Base-by-base conservation (phyloP, 805 yeast genomes). In the Tetrapisispora taiwanensis region DNA sequence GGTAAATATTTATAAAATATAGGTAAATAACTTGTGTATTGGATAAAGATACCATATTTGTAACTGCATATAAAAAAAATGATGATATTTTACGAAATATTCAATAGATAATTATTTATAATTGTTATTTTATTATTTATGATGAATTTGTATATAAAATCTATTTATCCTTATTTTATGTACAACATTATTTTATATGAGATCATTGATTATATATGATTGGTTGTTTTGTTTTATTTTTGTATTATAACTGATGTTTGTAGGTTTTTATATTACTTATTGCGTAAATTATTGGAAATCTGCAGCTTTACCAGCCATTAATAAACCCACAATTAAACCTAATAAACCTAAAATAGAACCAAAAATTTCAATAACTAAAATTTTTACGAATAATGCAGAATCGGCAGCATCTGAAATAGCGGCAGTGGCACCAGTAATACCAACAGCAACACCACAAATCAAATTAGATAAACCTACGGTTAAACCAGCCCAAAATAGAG, bases 321-420 rank as follows among this genome's bases (percentile, higher is more conserved):
- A 75, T 56, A 92, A 76, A 39, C 98, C 98, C 43, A 92, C 96
- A 69, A 92, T 92, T 54, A 92, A 79, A 28, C 97, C 98, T 62
- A 92, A 84, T 53, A 92, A 78, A 38, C 98, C 98, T 62, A 92
- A 73, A 31, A 92, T 95, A 19, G 95, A 84, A 30, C 98, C 98
- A 60, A 92, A 92, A 72, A 92, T 92, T 73, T 92, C 98, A 56
- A 92, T 83, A 50, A 92, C 98, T 59, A 92, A 77, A 48, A 92
- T 92, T 69, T 92, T 92, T 50, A 92, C 98, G 58, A 92, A 92
- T 52, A 92, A 72, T 4, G 95, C 76, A 20, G 96, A 79, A 69
- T 92, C 97, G 10, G 98, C 97, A 27, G 98, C 98, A 68, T 92
- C 98, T 36, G 95, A 79, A 49, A 92, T 78, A 34, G 98, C 98